A percentile compares a stretch with the other conserved stretches of the same genome.
Evolutionary conservation across 2,329 filamentous ascomycete genomes (phyloP).

Genomic region (Coniochaeta prunicola): DNA sequence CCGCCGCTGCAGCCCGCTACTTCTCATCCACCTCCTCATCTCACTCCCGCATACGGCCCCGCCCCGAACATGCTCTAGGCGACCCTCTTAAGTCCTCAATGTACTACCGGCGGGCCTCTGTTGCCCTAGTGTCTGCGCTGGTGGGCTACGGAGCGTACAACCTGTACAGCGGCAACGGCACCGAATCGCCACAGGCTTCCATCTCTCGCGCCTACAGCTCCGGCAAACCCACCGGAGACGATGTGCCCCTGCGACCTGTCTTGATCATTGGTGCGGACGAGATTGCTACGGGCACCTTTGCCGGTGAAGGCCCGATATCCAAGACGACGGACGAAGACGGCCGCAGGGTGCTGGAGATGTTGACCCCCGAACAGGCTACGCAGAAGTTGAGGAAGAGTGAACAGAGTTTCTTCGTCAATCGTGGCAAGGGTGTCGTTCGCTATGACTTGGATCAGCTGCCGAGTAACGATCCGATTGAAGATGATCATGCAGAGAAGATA

Average conservation of each 20-base stretch:
- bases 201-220: conserved; percentile 35
- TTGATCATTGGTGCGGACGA: conserved; percentile 86
- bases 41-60: conserved; percentile 7
- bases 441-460: conserved; percentile 94
- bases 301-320: conserved; percentile 77
- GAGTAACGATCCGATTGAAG: conserved; percentile 96
- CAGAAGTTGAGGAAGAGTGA: conserved; percentile 83
- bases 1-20: conserved; percentile 26
- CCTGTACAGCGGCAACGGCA: conserved; percentile 47
- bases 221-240: conserved; percentile 27
- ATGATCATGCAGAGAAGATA: conserved; percentile 97
- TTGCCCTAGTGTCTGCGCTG: conserved; percentile 61
- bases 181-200: conserved; percentile 20
- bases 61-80: conserved; percentile 28
- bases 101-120: conserved; percentile 62
- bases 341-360: conserved; percentile 86
- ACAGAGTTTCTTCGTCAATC: conserved; percentile 82
- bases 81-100: conserved; percentile 61
- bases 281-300: conserved; percentile 79
- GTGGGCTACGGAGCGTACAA: conserved; percentile 75
- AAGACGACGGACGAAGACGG: conserved; percentile 84
- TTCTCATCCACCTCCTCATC: conserved; percentile 19
- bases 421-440: conserved; percentile 84
- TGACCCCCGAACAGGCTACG: conserved; percentile 89
- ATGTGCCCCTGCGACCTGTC: conserved; percentile 54